phyloP scores from a whole-genome alignment of 345 rosid genomes.

The Aquilaria malaccensis region DNA sequence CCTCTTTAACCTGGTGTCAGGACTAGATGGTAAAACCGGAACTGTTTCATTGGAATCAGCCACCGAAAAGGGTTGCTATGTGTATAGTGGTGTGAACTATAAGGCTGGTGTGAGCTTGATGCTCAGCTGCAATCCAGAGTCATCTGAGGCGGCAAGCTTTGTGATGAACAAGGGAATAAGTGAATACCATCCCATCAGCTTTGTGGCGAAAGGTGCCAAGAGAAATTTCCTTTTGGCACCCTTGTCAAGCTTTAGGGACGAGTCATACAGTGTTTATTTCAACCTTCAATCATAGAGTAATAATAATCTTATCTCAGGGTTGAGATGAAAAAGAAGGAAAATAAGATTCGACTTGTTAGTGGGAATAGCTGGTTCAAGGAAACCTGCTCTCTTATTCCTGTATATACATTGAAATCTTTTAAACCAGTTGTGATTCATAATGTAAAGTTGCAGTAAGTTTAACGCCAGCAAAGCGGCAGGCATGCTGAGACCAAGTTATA shows the following conservation, averaged over 20 bases:
- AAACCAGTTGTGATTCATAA: no score
- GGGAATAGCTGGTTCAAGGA: no score
- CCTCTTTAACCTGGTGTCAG: slow-evolving; percentile 44
- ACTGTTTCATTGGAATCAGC: slow-evolving; percentile 54
- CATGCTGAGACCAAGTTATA: no score
- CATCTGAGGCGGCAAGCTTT: slow-evolving; percentile 52
- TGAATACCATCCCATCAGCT: slow-evolving; percentile 72
- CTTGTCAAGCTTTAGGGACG: slow-evolving; percentile 67
- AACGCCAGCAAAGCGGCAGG: no score
- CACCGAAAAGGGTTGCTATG: slow-evolving; percentile 48
- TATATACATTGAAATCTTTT: no score
- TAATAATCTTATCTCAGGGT: background rate
- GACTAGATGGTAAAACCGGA: slow-evolving; percentile 50
- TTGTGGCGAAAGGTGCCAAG: slow-evolving; percentile 49
- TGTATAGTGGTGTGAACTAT: slow-evolving; percentile 34
- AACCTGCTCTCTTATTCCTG: no score
- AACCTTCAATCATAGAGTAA: slow-evolving; percentile 29
- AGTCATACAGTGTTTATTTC: slow-evolving; percentile 74
- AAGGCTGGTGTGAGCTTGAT: slow-evolving; percentile 27
- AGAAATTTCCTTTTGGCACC: slow-evolving; percentile 72
- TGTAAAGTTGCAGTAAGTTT: no score
- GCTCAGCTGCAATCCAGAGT: slow-evolving; percentile 41
- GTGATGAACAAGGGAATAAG: slow-evolving; percentile 34
- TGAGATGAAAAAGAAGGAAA: background rate
- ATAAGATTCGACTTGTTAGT: no score